Evolutionary conservation across 2,329 filamentous ascomycete genomes (phyloP), one percentile per base, ranked within the genome.

Genomic region (Pseudogymnoascus sp.): DNA sequence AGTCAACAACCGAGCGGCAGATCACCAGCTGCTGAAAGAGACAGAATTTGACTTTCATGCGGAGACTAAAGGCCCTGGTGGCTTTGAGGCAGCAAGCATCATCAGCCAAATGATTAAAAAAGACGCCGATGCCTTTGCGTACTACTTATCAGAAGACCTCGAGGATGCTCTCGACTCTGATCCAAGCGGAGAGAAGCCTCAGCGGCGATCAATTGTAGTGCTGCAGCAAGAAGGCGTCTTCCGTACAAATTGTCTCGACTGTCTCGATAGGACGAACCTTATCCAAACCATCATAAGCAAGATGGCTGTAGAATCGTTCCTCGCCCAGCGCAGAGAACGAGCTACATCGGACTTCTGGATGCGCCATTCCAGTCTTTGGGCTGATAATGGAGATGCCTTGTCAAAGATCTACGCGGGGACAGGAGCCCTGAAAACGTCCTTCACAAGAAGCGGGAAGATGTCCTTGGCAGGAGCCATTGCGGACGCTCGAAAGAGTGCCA

Each of bases 1-100:
- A 0, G 75, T 96, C n/a, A 88, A 87, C 67, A 79, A 80, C 12
- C 71, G 72, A 60, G 69, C 74, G 18, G 76, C 78, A 25, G 89
- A 91, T 64, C 90, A 93, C 69, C 84, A 88, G 58, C 80, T 97
- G 37, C 76, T 97, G 31, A 83, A 84, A 65, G 83, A 88, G 63
- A 96, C 93, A 0, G 90, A 96, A 70, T 99, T 94, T 71, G 94
- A 99, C 74, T 97, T 99, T 64, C 92, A 97, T 71, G 93, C 92
- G 3, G 92, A 97, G 74, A 96, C 94, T 1, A 89, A 89, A 69
- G 90, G 89, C 0, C 88, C 90, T 0, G 83, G 84, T 62, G 93
- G 93, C 2, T 97, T 97, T 71, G 92, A 96, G 72, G 91, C 90
- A 62, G 94, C 93, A n/a, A 87, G 83, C 67, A 85, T 88, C 68